Conservation (phyloP, 2,329 filamentous ascomycete genomes). For the Cordyceps pruinosa region DNA sequence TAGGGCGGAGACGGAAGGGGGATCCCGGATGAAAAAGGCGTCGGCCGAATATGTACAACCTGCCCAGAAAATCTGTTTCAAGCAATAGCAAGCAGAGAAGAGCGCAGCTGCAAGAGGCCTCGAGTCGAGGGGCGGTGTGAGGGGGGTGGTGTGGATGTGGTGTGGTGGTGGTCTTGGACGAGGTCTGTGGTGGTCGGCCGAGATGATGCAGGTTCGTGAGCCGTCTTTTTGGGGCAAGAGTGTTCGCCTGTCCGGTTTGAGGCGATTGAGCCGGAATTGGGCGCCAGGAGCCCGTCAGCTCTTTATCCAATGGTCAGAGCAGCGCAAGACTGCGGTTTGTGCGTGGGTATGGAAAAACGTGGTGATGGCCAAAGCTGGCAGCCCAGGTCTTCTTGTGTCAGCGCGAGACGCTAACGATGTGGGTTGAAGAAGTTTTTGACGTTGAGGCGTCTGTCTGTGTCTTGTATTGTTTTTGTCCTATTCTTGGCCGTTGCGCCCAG, state of each 20-base stretch:
- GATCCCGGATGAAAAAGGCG: background rate
- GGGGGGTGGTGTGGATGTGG: background rate
- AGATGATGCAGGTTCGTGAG: background rate
- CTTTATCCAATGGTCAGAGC: background rate
- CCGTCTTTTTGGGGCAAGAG: background rate
- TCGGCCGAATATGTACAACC: background rate
- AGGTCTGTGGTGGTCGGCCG: conserved; percentile 3
- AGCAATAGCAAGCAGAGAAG: background rate
- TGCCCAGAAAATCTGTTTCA: conserved; percentile 3
- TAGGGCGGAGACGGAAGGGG: conserved; percentile 1
- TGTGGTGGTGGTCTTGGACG: background rate
- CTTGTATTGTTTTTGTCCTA: background rate
- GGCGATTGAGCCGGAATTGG: background rate
- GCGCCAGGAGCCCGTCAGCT: background rate
- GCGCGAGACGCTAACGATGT: conserved; percentile 9
- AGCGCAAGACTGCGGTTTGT: background rate
- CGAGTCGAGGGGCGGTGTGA: conserved; percentile 9
- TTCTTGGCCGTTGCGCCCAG: background rate
- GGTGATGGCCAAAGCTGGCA: conserved; percentile 4
- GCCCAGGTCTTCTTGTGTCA: background rate
- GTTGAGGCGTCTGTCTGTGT: background rate
- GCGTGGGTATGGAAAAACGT: conserved; percentile 8
- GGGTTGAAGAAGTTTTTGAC: conserved; percentile 8
- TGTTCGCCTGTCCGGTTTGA: background rate
- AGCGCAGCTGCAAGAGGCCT: background rate